phyloP scores from a whole-genome alignment of 106 monocot genomes.

The Platanthera guangdongensis region DNA sequence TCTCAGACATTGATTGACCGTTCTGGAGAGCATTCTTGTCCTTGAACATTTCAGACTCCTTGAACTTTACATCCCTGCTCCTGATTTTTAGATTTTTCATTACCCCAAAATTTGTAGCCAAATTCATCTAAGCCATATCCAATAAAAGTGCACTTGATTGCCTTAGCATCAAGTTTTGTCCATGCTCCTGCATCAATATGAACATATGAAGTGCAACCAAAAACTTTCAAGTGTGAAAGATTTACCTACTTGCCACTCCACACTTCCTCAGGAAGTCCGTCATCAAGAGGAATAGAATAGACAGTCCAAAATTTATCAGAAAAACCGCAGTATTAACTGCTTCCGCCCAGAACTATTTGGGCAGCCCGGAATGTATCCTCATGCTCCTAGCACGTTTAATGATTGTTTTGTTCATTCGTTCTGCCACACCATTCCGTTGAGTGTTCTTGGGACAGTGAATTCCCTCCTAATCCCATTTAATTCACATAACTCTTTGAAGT shows the following conservation, averaged over 20 bases:
- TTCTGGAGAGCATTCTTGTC: too few species aligned
- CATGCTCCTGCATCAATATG: too few species aligned
- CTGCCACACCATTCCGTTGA: too few species aligned
- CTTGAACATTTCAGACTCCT: too few species aligned
- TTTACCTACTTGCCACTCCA: too few species aligned
- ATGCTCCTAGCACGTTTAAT: not conserved
- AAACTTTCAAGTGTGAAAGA: too few species aligned
- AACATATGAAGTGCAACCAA: too few species aligned
- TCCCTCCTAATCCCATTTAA: not conserved
- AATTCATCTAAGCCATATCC: not conserved
- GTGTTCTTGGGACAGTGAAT: not conserved
- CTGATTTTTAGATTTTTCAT: not conserved
- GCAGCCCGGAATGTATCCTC: not conserved
- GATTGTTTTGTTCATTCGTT: not conserved
- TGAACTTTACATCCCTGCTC: too few species aligned
- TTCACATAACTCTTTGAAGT: not conserved
- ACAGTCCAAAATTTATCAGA: not conserved
- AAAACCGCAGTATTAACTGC: not conserved
- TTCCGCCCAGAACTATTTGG: not conserved
- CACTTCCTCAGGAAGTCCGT: not conserved
- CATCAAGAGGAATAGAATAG: not conserved
- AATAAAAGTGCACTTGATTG: not conserved
- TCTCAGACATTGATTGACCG: too few species aligned
- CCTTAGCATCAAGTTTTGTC: not conserved
- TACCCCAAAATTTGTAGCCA: not conserved